Evolutionary conservation across 2,329 filamentous ascomycete species (phyloP), one percentile per base, ranked within the genome.

Genomic region (Septoria petroselini): DNA sequence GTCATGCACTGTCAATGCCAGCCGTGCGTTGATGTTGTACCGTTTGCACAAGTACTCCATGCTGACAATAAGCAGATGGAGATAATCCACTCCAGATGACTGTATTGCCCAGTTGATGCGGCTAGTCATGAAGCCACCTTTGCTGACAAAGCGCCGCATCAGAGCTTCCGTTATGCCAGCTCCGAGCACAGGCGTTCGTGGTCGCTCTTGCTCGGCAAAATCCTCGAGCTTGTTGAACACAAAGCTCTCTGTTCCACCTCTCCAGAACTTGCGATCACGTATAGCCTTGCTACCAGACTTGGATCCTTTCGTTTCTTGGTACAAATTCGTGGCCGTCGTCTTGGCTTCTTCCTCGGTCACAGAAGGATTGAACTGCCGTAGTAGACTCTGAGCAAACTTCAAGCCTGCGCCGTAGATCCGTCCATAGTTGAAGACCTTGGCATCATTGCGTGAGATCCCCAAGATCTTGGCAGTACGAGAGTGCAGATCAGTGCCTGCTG

Each of bases 101-200:
- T 98, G 93, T 60, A 98, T 97, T 2, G 93, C 93, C 93, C 93
- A 98, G 67, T 98, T 98, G 71, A 98, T 97, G 27, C 94, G 85
- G 14, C 87, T 94, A 1, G 93, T 96, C 73, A 98, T 85, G 71
- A 95, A 98, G 17, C 85, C 88, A 29, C 91, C 90, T 65, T 88
- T 93, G 69, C 80, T 88, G 62, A 98, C 84, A 65, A 86, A 95
- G 12, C 88, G 84, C 45, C 84, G 79, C 85, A 95, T 94, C 15
- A 98, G 74, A 0, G 94, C 93, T 71, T 98, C 90, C 0, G 93
- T 98, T 59, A 98, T 98, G 12, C 91, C 91, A 7, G 93, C 93
- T 2, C 89, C 93, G 3, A 98, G 78, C 0, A 96, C 91, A 0
- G 93, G 93, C 0, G 93, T 98, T 3, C 88, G 82, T 7, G 93